These are phyloP conservation scores for Ophiostoma ips DNA, from an alignment of 2,329 filamentous ascomycete genomes.

Conservation along the genomic window DNA sequence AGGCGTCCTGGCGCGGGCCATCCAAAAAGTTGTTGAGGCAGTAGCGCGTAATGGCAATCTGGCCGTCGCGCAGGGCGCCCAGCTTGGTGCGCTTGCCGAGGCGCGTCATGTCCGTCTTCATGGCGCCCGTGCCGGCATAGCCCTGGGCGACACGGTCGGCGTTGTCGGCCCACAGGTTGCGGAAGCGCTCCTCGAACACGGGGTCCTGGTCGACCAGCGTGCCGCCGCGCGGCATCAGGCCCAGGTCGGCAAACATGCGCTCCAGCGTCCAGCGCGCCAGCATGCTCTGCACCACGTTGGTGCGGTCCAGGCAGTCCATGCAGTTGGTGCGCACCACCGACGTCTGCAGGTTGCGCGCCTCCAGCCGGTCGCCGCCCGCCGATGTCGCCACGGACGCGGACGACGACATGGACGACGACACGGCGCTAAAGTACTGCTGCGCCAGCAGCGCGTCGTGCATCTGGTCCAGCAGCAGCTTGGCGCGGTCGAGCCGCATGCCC, in stretches of 20 bases:
- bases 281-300: conserved; percentile 97
- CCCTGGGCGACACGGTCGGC: conserved; percentile 86
- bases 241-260: conserved; percentile 74
- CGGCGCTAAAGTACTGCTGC: conserved; percentile 85
- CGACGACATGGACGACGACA: too few species aligned
- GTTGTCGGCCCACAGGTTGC: conserved; percentile 97
- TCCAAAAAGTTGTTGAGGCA: conserved; percentile 89
- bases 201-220: conserved; percentile 63
- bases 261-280: conserved; percentile 80
- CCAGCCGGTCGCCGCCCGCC: conserved; percentile 58
- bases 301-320: conserved; percentile 97
- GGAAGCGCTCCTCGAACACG: conserved; percentile 80
- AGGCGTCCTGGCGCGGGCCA: conserved; percentile 86
- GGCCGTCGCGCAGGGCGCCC: conserved; percentile 74
- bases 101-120: conserved; percentile 98
- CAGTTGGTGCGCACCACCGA: conserved; percentile 95
- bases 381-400: too few species aligned
- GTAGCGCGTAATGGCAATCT: conserved; percentile 80
- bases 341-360: conserved; percentile 68
- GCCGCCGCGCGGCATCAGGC: conserved; percentile 62
- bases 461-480: conserved; percentile 71
- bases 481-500: conserved; percentile 83
- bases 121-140: conserved; percentile 89
- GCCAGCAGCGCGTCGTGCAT: conserved; percentile 60
- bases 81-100: conserved; percentile 76